Evolutionary conservation across 257 asterid species (phyloP).

Genomic region (Ballota nigra): DNA sequence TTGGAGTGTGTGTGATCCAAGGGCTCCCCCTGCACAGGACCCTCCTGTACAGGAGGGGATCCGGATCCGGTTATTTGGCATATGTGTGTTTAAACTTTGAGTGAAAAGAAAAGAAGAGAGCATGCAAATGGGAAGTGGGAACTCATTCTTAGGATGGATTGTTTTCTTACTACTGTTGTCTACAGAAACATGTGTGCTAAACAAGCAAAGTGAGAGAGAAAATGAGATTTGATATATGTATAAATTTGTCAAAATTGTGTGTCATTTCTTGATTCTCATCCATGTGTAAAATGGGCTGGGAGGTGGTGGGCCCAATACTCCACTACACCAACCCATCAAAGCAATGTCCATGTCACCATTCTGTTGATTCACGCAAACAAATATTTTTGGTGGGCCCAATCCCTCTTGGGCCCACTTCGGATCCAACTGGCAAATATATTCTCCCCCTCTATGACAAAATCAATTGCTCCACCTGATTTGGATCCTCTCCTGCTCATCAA

Average conservation of each 20-base stretch:
- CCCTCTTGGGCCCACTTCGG: constrained; percentile 46
- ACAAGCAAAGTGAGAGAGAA: constrained; percentile 41
- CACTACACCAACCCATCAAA: constrained; percentile 78
- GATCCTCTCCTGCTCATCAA: not conserved
- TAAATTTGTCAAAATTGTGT: constrained; percentile 1
- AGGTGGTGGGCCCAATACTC: constrained; percentile 57
- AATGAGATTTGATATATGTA: too few species aligned
- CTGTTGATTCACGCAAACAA: constrained; percentile 51
- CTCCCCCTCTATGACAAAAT: constrained; percentile 47
- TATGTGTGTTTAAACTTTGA: constrained; percentile 29
- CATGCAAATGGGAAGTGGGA: constrained; percentile 32
- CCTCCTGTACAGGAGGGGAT: too few species aligned
- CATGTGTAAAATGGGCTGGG: constrained; percentile 45
- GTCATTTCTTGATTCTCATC: constrained; percentile 7
- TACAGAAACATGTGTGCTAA: constrained; percentile 30
- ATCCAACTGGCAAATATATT: constrained; percentile 33
- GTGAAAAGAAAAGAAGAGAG: constrained; percentile 40
- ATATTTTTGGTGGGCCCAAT: constrained; percentile 33
- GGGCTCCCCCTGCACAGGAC: too few species aligned
- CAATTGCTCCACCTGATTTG: constrained; percentile 41
- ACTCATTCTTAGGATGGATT: not conserved
- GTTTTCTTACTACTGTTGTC: constrained; percentile 13
- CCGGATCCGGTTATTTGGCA: too few species aligned
- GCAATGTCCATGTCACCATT: constrained; percentile 51
- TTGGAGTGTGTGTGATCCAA: too few species aligned